Conservation (phyloP, 306 rosid species). For the Casuarina cunninghamiana region DNA sequence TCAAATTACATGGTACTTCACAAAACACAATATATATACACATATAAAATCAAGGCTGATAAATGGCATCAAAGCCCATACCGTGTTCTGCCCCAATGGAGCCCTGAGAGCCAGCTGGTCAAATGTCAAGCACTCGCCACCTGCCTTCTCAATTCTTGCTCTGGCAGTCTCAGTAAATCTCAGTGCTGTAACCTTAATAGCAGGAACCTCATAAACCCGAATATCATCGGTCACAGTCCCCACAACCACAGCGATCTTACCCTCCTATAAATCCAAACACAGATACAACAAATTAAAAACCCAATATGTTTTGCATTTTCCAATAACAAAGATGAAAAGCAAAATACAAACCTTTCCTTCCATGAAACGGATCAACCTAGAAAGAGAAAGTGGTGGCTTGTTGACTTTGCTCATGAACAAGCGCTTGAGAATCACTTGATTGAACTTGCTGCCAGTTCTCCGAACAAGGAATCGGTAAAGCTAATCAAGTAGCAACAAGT, state of each 20-base stretch:
- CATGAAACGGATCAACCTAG: constrained; percentile 59
- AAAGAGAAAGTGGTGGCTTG: constrained; percentile 78
- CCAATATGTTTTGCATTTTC: not conserved
- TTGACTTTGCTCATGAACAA: constrained; percentile 85
- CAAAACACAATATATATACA: not conserved
- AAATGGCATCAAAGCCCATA: constrained; percentile 21
- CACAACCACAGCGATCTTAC: constrained; percentile 67
- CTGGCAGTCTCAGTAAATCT: constrained; percentile 82
- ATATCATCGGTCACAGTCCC: constrained; percentile 72
- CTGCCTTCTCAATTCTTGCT: constrained; percentile 77
- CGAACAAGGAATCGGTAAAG: constrained; percentile 88
- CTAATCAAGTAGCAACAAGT: constrained; percentile 33
- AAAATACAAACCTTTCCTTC: constrained; percentile 63
- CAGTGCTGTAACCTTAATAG: constrained; percentile 70
- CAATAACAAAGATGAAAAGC: not conserved
- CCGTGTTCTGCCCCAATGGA: constrained; percentile 85
- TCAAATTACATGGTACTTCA: not conserved
- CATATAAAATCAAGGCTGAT: not conserved
- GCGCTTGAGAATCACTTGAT: constrained; percentile 73
- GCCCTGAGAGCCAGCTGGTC: constrained; percentile 77
- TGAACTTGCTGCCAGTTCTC: constrained; percentile 79
- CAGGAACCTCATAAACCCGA: constrained; percentile 68
- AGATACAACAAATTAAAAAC: constrained; percentile 16
- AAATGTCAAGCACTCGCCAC: constrained; percentile 82
- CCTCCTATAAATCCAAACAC: constrained; percentile 41